phyloP scores from a whole-genome alignment of 164 flowering plant genomes.

The Buxus sempervirens region DNA sequence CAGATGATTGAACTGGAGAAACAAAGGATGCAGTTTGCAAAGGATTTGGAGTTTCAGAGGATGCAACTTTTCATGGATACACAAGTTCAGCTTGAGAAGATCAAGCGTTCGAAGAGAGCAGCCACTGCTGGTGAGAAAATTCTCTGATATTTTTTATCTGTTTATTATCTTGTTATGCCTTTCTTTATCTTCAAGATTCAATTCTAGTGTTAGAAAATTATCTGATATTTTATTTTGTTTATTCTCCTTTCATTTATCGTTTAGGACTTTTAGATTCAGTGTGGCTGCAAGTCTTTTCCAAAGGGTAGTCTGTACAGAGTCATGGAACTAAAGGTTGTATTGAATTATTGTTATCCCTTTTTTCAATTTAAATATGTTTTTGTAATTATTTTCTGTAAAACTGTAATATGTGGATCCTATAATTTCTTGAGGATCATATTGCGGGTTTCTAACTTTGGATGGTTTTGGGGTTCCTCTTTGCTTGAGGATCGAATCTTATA shows the following conservation, averaged over 20 bases:
- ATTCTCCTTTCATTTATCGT: too few species aligned
- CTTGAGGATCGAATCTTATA: not conserved
- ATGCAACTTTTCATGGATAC: conserved; percentile 62
- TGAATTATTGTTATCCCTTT: too few species aligned
- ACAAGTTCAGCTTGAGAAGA: conserved; percentile 58
- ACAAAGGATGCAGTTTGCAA: conserved; percentile 60
- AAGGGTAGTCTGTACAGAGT: too few species aligned
- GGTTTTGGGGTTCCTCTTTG: not conserved
- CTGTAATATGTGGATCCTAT: too few species aligned
- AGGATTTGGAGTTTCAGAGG: conserved; percentile 59
- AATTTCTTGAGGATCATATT: too few species aligned
- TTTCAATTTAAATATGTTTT: too few species aligned
- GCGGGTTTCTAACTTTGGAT: too few species aligned
- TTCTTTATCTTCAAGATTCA: conserved; percentile 1
- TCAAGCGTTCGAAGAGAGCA: conserved; percentile 44
- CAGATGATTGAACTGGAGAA: conserved; percentile 67
- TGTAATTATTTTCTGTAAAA: too few species aligned
- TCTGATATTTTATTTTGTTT: too few species aligned
- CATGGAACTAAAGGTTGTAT: too few species aligned
- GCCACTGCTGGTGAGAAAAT: conserved; percentile 32
- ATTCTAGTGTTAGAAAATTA: not conserved
- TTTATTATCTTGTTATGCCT: not conserved
- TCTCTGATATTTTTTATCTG: conserved; percentile 1
- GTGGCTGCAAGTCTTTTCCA: too few species aligned
- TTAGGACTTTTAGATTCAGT: too few species aligned